These are phyloP conservation scores for Fusarium lateritium DNA, from an alignment of 2,329 filamentous ascomycete species.

Conservation along the genomic window DNA sequence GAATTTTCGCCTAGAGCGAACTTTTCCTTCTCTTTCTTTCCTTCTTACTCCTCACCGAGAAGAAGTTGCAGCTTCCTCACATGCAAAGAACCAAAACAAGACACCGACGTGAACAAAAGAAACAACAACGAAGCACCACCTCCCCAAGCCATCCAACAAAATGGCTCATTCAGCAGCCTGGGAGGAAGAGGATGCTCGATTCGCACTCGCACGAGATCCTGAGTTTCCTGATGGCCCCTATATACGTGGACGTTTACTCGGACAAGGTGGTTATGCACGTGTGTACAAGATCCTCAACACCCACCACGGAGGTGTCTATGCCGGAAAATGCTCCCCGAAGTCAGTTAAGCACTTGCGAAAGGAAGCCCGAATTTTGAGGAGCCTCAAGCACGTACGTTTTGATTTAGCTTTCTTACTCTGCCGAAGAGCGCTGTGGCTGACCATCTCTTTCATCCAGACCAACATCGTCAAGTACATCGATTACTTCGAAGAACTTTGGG, in stretches of 20 bases:
- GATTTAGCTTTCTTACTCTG: not conserved
- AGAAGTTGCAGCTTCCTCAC: not conserved
- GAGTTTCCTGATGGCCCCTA: conserved; percentile 42
- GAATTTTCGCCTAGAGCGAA: not conserved
- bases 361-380: conserved; percentile 45
- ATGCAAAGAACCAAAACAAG: not conserved
- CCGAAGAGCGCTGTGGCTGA: not conserved
- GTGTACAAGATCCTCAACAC: conserved; percentile 51
- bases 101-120: not conserved
- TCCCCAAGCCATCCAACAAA: not conserved
- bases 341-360: conserved; percentile 40
- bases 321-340: conserved; percentile 49
- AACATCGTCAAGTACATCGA: conserved; percentile 51
- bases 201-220: conserved; percentile 24
- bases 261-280: conserved; percentile 48
- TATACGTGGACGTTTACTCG: conserved; percentile 44
- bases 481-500: conserved; percentile 44
- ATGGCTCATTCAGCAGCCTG: conserved; percentile 31
- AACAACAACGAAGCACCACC: not conserved
- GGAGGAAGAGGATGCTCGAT: conserved; percentile 40
- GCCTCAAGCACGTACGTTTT: conserved; percentile 48
- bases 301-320: conserved; percentile 47
- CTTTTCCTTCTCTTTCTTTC: not conserved
- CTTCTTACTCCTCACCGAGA: not conserved
- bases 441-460: conserved; percentile 27